Conservation (phyloP, 169 alveolate genomes). For the Sarcocystis neurona region DNA sequence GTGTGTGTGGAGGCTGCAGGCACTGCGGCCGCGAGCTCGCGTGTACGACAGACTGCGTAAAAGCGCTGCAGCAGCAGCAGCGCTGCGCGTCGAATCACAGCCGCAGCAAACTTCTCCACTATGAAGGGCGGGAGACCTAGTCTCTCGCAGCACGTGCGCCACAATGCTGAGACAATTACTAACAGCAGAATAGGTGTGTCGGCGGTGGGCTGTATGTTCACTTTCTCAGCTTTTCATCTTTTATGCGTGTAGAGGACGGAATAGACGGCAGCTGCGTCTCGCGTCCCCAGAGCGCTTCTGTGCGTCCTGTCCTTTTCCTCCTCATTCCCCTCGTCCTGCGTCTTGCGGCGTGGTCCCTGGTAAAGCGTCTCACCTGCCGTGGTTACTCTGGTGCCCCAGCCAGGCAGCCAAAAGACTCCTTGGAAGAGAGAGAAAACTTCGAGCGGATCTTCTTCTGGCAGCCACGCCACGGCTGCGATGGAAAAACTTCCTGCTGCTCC, state of each 20-base stretch:
- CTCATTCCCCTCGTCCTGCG: too few relatives aligned
- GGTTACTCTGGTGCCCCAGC: constrained; percentile 60
- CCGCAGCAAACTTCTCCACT: background rate
- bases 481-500: background rate
- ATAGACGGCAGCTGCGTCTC: background rate
- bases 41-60: background rate
- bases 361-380: constrained; percentile 49
- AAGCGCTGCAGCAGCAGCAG: constrained; percentile 36
- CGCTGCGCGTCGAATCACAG: too few relatives aligned
- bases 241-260: background rate
- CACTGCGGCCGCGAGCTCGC: too few relatives aligned
- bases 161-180: too few relatives aligned
- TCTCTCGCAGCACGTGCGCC: too few relatives aligned
- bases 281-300: background rate
- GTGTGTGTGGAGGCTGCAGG: too few relatives aligned
- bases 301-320: too few relatives aligned
- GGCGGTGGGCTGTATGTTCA: background rate
- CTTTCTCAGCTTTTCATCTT: background rate
- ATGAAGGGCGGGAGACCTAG: too few relatives aligned
- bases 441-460: constrained; percentile 64
- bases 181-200: constrained; percentile 21
- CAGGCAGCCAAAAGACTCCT: constrained; percentile 59
- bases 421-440: constrained; percentile 58
- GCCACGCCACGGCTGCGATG: constrained; percentile 50
- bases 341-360: constrained; percentile 22